Evolutionary conservation across 2,329 filamentous ascomycete species (phyloP).

Genomic region (Aureobasidium sp.): DNA sequence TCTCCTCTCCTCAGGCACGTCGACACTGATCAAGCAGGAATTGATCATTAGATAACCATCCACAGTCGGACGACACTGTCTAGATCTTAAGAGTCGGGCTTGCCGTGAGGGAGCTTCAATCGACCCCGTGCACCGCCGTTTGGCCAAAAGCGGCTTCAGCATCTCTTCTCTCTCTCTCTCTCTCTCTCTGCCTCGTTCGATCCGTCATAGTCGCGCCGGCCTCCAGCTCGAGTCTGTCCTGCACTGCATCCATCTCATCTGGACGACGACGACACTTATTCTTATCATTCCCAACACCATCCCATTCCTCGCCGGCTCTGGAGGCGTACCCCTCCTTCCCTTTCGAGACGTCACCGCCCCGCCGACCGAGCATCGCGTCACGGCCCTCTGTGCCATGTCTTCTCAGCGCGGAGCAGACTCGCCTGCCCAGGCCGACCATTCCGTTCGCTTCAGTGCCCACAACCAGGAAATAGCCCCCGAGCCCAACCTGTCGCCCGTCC

Average conservation of each 20-base stretch:
- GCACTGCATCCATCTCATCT: neutral
- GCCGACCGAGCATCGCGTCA: neutral
- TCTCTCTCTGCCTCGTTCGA: no score
- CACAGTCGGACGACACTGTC: no score
- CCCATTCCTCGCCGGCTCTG: neutral
- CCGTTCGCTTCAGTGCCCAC: slow-evolving; percentile 65
- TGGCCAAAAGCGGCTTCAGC: slow-evolving; percentile 7
- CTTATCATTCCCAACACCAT: neutral
- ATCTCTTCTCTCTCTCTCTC: no score
- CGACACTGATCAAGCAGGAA: neutral
- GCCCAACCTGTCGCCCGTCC: slow-evolving; percentile 28
- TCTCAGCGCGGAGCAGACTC: slow-evolving; percentile 7
- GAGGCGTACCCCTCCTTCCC: neutral
- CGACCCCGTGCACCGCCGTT: slow-evolving; percentile 7
- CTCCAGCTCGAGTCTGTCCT: neutral
- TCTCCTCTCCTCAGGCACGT: neutral
- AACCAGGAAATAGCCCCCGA: slow-evolving; percentile 61
- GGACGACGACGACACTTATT: neutral
- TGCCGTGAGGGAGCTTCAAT: neutral
- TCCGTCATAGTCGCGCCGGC: neutral
- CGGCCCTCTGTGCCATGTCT: neutral
- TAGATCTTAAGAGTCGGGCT: neutral
- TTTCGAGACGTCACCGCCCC: slow-evolving; percentile 2
- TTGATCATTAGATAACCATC: neutral
- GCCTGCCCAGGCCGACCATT: slow-evolving; percentile 26